Conservation (phyloP, 2,329 filamentous ascomycete species). For the Cryphonectria naterciae region DNA sequence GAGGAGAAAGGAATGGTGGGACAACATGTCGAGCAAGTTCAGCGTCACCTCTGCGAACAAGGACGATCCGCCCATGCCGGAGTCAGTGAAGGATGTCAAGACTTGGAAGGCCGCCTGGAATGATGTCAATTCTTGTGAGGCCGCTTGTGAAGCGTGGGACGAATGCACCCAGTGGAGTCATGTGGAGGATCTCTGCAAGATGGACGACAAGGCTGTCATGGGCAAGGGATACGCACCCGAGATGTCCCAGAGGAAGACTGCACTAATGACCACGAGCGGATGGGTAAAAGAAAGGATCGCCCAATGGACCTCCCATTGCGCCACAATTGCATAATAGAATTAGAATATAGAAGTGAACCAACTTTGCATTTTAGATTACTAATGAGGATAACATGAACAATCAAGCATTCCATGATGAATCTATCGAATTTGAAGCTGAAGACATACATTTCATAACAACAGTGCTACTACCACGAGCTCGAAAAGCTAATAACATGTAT, state of each 20-base stretch:
- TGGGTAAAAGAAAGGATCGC: constrained; percentile 30
- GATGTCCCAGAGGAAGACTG: constrained; percentile 34
- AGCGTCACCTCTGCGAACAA: constrained; percentile 34
- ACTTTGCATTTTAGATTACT: background rate
- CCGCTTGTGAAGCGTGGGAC: constrained; percentile 34
- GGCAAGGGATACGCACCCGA: constrained; percentile 34
- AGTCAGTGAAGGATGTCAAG: constrained; percentile 27
- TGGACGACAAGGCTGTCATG: constrained; percentile 33
- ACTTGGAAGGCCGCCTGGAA: constrained; percentile 34
- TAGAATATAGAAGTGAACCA: background rate
- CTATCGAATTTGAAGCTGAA: background rate
- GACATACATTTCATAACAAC: no score
- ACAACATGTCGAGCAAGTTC: constrained; percentile 35
- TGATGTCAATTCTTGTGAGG: constrained; percentile 35
- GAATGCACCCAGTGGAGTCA: constrained; percentile 37
- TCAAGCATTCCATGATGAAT: background rate
- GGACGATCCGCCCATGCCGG: constrained; percentile 29
- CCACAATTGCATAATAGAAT: background rate
- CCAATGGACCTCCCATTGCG: constrained; percentile 12
- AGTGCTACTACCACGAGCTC: no score
- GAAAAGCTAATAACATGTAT: no score
- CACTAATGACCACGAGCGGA: constrained; percentile 34
- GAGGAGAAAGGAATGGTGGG: constrained; percentile 34
- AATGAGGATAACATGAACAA: background rate
- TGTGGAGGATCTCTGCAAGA: constrained; percentile 36